phyloP scores from a whole-genome alignment of 2,329 filamentous ascomycete species.

The Tolypocladium cylindrosporum region DNA sequence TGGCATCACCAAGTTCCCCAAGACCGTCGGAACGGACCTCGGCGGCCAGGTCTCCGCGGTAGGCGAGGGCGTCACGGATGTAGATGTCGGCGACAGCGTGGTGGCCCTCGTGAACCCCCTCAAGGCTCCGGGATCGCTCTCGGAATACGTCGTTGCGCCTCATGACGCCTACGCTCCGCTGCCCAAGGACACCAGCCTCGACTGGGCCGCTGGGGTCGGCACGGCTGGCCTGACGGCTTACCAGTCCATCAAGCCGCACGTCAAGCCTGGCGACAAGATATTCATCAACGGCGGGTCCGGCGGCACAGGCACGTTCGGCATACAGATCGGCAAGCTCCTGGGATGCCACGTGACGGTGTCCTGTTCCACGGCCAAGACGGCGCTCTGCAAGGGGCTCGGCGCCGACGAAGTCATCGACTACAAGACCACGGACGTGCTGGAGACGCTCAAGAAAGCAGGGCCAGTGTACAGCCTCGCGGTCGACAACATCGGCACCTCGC shows the following conservation, averaged over 20 bases:
- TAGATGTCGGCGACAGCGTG: slow-evolving; percentile 30
- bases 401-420: slow-evolving; percentile 59
- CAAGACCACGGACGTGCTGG: slow-evolving; percentile 36
- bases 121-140: slow-evolving; percentile 28
- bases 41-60: slow-evolving; percentile 34
- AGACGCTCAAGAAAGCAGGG: slow-evolving; percentile 34
- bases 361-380: slow-evolving; percentile 49
- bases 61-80: slow-evolving; percentile 15
- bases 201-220: slow-evolving; percentile 31
- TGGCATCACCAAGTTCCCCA: slow-evolving; percentile 22
- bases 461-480: slow-evolving; percentile 38
- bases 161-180: slow-evolving; percentile 24
- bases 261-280: slow-evolving; percentile 42
- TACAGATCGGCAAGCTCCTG: slow-evolving; percentile 54
- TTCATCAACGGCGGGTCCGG: slow-evolving; percentile 59
- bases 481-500: slow-evolving; percentile 47
- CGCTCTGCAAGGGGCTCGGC: slow-evolving; percentile 47
- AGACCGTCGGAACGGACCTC: slow-evolving; percentile 39
- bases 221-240: slow-evolving; percentile 39
- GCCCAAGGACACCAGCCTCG: slow-evolving; percentile 26
- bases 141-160: slow-evolving; percentile 28
- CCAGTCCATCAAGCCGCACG: slow-evolving; percentile 35
- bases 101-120: slow-evolving; percentile 25
- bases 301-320: slow-evolving; percentile 49
- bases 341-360: slow-evolving; percentile 51